phyloP scores from a whole-genome alignment of 129 eudicot species.

The Centaurea solstitialis region DNA sequence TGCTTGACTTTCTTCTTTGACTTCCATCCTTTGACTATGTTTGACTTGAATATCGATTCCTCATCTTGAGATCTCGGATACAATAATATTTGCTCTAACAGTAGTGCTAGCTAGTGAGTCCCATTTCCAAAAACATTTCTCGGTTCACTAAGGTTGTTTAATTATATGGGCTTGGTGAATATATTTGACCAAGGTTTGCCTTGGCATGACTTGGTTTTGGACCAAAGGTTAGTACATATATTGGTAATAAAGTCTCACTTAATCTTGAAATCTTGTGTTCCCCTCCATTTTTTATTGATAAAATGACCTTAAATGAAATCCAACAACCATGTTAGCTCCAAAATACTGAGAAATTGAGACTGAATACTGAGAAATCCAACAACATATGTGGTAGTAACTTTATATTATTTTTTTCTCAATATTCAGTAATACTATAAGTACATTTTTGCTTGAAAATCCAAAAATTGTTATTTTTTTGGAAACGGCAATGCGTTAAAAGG shows the following conservation, averaged over 20 bases:
- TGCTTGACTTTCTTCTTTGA: too few relatives aligned
- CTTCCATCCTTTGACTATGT: too few relatives aligned
- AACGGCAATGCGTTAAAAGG: too few relatives aligned
- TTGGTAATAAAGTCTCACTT: slow-evolving; percentile 1
- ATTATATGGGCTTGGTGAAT: not conserved
- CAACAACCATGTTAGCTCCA: not conserved
- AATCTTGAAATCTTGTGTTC: slow-evolving; percentile 8
- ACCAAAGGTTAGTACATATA: not conserved
- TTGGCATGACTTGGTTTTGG: not conserved
- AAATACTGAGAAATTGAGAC: not conserved
- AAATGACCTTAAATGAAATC: not conserved
- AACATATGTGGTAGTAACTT: not conserved
- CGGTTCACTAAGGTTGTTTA: not conserved
- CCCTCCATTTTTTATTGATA: slow-evolving; percentile 1
- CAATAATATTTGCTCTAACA: too few relatives aligned
- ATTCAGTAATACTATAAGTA: too few relatives aligned
- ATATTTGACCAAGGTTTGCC: slow-evolving; percentile 3
- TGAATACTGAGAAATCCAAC: too few relatives aligned
- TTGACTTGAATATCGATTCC: too few relatives aligned
- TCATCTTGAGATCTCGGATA: too few relatives aligned
- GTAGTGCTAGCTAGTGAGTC: too few relatives aligned
- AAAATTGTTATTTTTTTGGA: too few relatives aligned
- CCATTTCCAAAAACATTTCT: not conserved
- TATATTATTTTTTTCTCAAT: too few relatives aligned
- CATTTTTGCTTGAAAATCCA: too few relatives aligned